These are phyloP conservation scores for Gleditsia sinensis DNA, from an alignment of 306 rosid species.

Conservation along the genomic window DNA sequence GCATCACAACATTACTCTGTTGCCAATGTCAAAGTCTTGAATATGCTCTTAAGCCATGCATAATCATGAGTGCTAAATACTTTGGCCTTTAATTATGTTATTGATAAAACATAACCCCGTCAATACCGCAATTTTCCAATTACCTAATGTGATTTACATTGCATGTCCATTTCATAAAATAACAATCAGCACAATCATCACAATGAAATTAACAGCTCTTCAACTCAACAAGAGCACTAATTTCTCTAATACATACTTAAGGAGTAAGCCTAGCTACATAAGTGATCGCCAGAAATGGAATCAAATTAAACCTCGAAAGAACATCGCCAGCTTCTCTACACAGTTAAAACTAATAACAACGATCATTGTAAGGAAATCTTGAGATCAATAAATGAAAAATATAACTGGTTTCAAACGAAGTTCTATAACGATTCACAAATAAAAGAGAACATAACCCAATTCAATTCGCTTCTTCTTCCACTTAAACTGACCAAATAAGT, in stretches of 20 bases:
- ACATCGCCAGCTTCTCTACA: background rate
- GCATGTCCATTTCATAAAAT: background rate
- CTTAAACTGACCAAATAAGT: constrained; percentile 4
- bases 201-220: constrained; percentile 2
- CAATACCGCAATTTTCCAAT: background rate
- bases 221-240: constrained; percentile 3
- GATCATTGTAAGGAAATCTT: background rate
- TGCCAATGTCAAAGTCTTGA: background rate
- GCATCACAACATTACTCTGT: background rate
- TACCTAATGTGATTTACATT: background rate
- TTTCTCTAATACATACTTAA: background rate
- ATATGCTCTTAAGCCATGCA: background rate
- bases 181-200: constrained; percentile 2
- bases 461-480: background rate
- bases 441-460: constrained; percentile 14
- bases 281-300: background rate
- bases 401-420: background rate
- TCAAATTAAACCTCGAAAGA: background rate
- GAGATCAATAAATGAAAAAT: background rate
- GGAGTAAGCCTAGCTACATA: background rate
- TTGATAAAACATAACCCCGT: background rate
- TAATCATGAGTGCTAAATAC: too few relatives aligned
- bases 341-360: constrained; percentile 1
- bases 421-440: background rate
- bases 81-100: constrained; percentile 7